phyloP scores from a whole-genome alignment of 306 rosid species.

The Morella rubra region DNA sequence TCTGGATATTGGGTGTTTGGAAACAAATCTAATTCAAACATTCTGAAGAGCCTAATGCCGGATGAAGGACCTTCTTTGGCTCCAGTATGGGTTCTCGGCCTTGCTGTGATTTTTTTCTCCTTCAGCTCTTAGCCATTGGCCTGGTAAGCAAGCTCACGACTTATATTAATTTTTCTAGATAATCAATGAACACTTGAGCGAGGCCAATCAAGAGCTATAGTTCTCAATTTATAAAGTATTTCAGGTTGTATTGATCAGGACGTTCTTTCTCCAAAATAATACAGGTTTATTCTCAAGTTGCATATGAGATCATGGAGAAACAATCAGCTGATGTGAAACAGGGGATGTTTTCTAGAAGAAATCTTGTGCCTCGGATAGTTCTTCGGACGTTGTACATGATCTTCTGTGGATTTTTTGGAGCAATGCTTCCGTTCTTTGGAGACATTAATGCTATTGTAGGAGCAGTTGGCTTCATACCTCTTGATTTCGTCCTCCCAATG shows the following conservation, averaged over 20 bases:
- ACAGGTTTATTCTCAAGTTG: slow-evolving; percentile 98
- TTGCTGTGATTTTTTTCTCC: slow-evolving; percentile 75
- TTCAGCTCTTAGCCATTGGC: slow-evolving; percentile 94
- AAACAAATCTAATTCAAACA: slow-evolving; percentile 70
- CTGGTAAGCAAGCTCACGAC: slow-evolving; percentile 46
- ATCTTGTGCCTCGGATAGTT: slow-evolving; percentile 72
- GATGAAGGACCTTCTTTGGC: slow-evolving; percentile 77
- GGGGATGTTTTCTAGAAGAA: slow-evolving; percentile 80
- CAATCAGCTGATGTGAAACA: slow-evolving; percentile 75
- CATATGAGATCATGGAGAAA: slow-evolving; percentile 93
- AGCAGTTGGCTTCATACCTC: slow-evolving; percentile 89
- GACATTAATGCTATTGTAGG: slow-evolving; percentile 86
- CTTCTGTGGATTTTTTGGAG: slow-evolving; percentile 79
- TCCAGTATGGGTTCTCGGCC: slow-evolving; percentile 84
- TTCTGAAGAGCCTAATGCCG: slow-evolving; percentile 70
- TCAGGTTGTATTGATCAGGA: no score
- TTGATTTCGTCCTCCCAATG: slow-evolving; percentile 93
- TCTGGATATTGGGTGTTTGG: slow-evolving; percentile 90
- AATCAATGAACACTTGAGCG: no score
- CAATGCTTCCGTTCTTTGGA: slow-evolving; percentile 94
- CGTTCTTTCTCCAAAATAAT: no score
- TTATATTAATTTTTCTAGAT: slow-evolving; percentile 11
- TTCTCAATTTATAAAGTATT: no score
- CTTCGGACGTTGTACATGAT: slow-evolving; percentile 76
- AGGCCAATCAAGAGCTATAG: no score